Evolutionary conservation across 2,329 filamentous ascomycete genomes (phyloP).

Genomic region (Metarhizium rileyi): DNA sequence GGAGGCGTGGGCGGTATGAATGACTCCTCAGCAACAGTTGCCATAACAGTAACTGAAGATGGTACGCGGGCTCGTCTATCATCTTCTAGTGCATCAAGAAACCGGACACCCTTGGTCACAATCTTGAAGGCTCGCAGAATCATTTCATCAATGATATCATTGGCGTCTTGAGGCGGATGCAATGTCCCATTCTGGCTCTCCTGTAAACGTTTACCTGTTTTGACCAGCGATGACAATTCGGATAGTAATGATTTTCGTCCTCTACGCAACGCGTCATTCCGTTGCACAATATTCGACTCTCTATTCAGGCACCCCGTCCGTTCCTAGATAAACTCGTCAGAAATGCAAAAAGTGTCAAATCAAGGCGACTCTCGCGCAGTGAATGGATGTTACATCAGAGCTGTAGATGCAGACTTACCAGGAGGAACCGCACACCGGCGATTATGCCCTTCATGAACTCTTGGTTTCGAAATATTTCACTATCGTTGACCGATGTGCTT

Average conservation of each 20-base stretch:
- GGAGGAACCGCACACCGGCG: slow-evolving; percentile 78
- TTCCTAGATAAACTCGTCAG: slow-evolving; percentile 47
- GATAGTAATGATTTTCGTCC: slow-evolving; percentile 81
- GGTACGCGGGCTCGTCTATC: slow-evolving; percentile 41
- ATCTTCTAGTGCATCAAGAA: slow-evolving; percentile 76
- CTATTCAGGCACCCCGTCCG: slow-evolving; percentile 78
- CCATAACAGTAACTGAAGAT: slow-evolving; percentile 49
- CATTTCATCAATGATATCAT: slow-evolving; percentile 82
- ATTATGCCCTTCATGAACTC: slow-evolving; percentile 93
- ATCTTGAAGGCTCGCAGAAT: slow-evolving; percentile 90
- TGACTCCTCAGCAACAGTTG: slow-evolving; percentile 48
- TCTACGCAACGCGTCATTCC: slow-evolving; percentile 65
- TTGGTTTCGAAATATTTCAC: slow-evolving; percentile 75
- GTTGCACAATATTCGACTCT: slow-evolving; percentile 65
- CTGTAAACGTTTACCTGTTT: slow-evolving; percentile 76
- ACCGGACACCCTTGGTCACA: slow-evolving; percentile 80
- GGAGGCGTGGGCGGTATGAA: slow-evolving; percentile 54
- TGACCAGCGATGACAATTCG: slow-evolving; percentile 82
- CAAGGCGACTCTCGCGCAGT: background rate
- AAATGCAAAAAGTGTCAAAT: background rate
- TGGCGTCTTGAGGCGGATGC: slow-evolving; percentile 46
- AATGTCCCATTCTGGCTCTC: slow-evolving; percentile 50
- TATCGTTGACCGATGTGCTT: slow-evolving; percentile 65
- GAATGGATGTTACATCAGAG: background rate
- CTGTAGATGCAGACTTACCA: slow-evolving; percentile 49